Conservation (phyloP, 2,329 filamentous ascomycete species). For the Aspergillus tubingensis region DNA sequence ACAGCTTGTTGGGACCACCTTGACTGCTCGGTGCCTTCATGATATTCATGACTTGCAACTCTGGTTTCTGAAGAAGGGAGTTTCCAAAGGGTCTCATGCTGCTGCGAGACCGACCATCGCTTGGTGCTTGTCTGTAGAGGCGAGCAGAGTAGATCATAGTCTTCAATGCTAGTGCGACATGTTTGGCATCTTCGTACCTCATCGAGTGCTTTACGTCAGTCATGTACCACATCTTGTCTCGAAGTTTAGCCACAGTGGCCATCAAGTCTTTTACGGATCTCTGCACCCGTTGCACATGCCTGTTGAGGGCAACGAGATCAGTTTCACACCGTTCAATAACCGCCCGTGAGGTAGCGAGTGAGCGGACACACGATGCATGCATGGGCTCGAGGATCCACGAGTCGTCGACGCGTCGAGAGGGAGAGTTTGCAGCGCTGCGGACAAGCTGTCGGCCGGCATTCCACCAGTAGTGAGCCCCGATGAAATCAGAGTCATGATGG, state of each 20-base stretch:
- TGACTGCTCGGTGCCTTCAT: conserved; percentile 80
- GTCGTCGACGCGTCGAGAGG: conserved; percentile 57
- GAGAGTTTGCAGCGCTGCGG: conserved; percentile 59
- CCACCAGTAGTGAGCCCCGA: conserved; percentile 83
- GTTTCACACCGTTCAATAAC: conserved; percentile 41
- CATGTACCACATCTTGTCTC: conserved; percentile 99
- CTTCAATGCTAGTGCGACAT: conserved; percentile 83
- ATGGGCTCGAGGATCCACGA: conserved; percentile 71
- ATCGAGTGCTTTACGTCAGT: conserved; percentile 90
- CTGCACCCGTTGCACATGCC: conserved; percentile 77
- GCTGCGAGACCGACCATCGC: conserved; percentile 42
- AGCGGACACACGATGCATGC: conserved; percentile 58
- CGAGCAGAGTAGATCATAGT: conserved; percentile 70
- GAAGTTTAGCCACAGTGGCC: conserved; percentile 69
- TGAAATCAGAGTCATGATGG: conserved; percentile 76
- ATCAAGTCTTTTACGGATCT: conserved; percentile 73
- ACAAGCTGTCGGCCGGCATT: conserved; percentile 75
- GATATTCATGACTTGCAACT: conserved; percentile 83
- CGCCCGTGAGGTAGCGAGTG: conserved; percentile 33
- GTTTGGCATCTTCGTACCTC: conserved; percentile 81
- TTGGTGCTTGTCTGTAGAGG: conserved; percentile 27
- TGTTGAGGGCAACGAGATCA: conserved; percentile 75
- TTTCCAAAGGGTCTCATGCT: conserved; percentile 51
- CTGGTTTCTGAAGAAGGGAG: conserved; percentile 73
- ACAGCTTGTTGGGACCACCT: conserved; percentile 90